These are phyloP conservation scores for Fusarium pseudograminearum DNA, from an alignment of 2,329 filamentous ascomycete species.

Conservation along the genomic window DNA sequence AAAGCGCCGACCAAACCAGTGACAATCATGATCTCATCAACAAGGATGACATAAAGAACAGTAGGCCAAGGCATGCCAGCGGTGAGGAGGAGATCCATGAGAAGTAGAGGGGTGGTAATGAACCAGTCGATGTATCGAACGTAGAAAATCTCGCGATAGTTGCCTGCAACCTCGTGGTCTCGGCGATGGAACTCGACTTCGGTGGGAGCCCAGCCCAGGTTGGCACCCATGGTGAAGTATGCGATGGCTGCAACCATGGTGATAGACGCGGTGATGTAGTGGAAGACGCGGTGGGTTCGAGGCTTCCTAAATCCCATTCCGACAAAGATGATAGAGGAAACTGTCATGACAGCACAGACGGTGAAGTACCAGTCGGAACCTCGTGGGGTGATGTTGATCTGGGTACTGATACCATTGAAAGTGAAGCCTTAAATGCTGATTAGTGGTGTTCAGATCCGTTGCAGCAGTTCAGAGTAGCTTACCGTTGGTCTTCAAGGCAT, in stretches of 20 bases:
- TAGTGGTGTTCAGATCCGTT: accelerated
- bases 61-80: constrained; percentile 66
- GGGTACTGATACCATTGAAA: constrained; percentile 45
- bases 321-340: constrained; percentile 65
- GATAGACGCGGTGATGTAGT: constrained; percentile 64
- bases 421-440: background rate
- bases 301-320: constrained; percentile 65
- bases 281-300: constrained; percentile 66
- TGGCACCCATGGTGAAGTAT: constrained; percentile 65
- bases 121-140: constrained; percentile 64
- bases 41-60: constrained; percentile 61
- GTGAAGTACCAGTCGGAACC: constrained; percentile 74
- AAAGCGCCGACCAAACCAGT: constrained; percentile 62
- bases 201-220: constrained; percentile 61
- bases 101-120: constrained; percentile 72
- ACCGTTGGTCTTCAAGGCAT: constrained; percentile 30
- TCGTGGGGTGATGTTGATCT: constrained; percentile 69
- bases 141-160: constrained; percentile 69
- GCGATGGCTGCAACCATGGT: constrained; percentile 62
- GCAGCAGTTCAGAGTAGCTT: background rate
- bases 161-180: constrained; percentile 56
- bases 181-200: constrained; percentile 65
- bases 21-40: constrained; percentile 61
- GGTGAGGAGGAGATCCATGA: constrained; percentile 72
- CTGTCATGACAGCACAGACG: constrained; percentile 69